Evolutionary conservation across 306 rosid species (phyloP).

Genomic region (Cicer arietinum): DNA sequence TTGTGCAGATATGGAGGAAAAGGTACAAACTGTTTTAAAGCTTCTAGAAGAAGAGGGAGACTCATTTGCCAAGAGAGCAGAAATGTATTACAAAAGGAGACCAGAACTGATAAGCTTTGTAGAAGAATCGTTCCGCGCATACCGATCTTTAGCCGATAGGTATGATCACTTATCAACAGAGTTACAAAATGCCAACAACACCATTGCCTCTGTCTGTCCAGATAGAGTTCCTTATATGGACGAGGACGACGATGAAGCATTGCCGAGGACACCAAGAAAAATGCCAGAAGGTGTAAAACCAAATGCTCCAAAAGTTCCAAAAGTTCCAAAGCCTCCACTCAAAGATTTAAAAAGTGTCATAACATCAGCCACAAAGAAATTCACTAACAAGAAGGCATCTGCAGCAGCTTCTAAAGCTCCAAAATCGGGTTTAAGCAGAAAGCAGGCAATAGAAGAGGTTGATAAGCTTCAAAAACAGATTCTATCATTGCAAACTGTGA

Average conservation of each 20-base stretch:
- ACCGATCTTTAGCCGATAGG: slow-evolving; percentile 89
- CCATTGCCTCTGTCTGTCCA: slow-evolving; percentile 87
- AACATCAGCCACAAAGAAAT: slow-evolving; percentile 59
- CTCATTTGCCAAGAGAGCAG: slow-evolving; percentile 94
- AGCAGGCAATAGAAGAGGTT: slow-evolving; percentile 69
- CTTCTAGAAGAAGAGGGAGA: slow-evolving; percentile 88
- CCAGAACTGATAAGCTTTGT: slow-evolving; percentile 87
- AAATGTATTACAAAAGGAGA: slow-evolving; percentile 94
- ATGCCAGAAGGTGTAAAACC: slow-evolving; percentile 48
- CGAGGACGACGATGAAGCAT: slow-evolving; percentile 76
- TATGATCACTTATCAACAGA: slow-evolving; percentile 95
- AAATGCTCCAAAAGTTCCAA: slow-evolving; percentile 68
- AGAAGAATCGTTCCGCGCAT: slow-evolving; percentile 82
- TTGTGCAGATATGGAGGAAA: slow-evolving; percentile 90
- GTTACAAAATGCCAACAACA: slow-evolving; percentile 94
- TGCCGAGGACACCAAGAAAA: slow-evolving; percentile 55
- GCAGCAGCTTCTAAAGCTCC: slow-evolving; percentile 38
- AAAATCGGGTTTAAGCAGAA: slow-evolving; percentile 81
- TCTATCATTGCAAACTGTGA: slow-evolving; percentile 83
- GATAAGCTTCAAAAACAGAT: slow-evolving; percentile 85
- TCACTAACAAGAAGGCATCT: slow-evolving; percentile 46
- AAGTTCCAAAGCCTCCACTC: slow-evolving; percentile 65
- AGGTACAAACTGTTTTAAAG: slow-evolving; percentile 62
- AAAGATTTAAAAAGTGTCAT: slow-evolving; percentile 62
- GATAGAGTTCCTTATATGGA: slow-evolving; percentile 92